A percentile compares a stretch with the other conserved stretches of the same genome.
Evolutionary conservation across 768 basidiomycete genomes (phyloP).

Genomic region (Lactarius evosmus): DNA sequence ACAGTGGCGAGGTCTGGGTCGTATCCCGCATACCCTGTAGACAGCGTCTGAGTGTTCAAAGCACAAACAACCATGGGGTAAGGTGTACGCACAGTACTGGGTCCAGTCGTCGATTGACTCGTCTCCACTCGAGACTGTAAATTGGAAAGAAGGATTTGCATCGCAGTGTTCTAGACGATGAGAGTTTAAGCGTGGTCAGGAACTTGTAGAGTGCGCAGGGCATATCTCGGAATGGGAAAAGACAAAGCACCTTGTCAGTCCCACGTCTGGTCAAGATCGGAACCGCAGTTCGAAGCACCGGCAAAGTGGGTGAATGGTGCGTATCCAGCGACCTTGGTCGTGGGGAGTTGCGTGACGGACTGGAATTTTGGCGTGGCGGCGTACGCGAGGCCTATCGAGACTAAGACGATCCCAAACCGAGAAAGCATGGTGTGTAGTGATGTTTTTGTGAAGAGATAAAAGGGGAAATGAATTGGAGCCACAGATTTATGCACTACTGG

Average conservation of each 20-base stretch:
- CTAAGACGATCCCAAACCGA: too few relatives aligned
- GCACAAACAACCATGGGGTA: neutral
- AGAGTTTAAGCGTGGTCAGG: neutral
- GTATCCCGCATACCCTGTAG: too few relatives aligned
- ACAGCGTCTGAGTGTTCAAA: neutral
- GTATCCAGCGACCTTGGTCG: too few relatives aligned
- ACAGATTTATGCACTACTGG: too few relatives aligned
- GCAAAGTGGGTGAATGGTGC: neutral
- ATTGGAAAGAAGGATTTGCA: neutral
- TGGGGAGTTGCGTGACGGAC: too few relatives aligned
- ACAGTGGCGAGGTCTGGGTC: too few relatives aligned
- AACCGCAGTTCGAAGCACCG: neutral
- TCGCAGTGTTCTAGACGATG: slow-evolving; percentile 4
- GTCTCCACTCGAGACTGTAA: neutral
- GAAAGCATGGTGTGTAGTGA: too few relatives aligned
- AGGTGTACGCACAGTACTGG: slow-evolving; percentile 2
- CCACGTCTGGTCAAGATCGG: neutral
- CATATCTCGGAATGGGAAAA: neutral
- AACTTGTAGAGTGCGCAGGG: neutral
- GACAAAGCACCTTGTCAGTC: slow-evolving; percentile 2
- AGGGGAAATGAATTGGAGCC: too few relatives aligned
- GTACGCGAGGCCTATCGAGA: too few relatives aligned
- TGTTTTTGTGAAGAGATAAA: too few relatives aligned
- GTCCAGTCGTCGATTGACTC: too few relatives aligned
- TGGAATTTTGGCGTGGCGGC: too few relatives aligned